Evolutionary conservation across 805 yeast genomes (phyloP).

Genomic region (Candida maltosa): DNA sequence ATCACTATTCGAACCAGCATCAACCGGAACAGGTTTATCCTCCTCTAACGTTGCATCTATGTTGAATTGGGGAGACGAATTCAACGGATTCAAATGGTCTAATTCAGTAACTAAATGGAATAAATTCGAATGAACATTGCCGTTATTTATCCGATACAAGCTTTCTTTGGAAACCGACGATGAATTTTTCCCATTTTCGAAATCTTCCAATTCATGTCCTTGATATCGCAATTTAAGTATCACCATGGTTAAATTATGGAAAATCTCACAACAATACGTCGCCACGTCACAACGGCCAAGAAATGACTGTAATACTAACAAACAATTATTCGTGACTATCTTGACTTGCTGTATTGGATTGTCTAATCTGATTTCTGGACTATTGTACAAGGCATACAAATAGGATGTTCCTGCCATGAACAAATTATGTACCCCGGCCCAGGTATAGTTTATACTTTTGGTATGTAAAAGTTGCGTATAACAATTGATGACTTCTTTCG

Average conservation of each 20-base stretch:
- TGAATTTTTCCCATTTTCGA: constrained; percentile 2
- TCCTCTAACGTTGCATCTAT: not conserved
- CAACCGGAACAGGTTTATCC: not conserved
- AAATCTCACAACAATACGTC: constrained; percentile 62
- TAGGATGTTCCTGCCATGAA: constrained; percentile 89
- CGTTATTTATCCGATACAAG: constrained; percentile 22
- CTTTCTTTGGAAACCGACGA: constrained; percentile 18
- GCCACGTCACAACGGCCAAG: constrained; percentile 79
- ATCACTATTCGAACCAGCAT: not conserved
- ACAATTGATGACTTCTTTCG: constrained; percentile 62
- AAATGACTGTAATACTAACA: constrained; percentile 57
- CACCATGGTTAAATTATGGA: constrained; percentile 69
- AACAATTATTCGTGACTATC: constrained; percentile 51
- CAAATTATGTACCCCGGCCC: constrained; percentile 89
- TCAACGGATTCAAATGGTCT: constrained; percentile 7
- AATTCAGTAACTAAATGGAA: constrained; percentile 25
- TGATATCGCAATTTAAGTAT: constrained; percentile 59
- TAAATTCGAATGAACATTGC: constrained; percentile 37
- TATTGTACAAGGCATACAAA: constrained; percentile 71
- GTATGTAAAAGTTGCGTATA: constrained; percentile 57
- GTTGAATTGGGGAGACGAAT: constrained; percentile 1
- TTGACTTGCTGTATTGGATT: constrained; percentile 43
- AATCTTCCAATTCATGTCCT: constrained; percentile 31
- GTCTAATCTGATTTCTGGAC: constrained; percentile 47
- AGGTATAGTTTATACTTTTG: constrained; percentile 72